Evolutionary conservation across 2,329 filamentous ascomycete genomes (phyloP).

Genomic region (Paradendryphiella salina): DNA sequence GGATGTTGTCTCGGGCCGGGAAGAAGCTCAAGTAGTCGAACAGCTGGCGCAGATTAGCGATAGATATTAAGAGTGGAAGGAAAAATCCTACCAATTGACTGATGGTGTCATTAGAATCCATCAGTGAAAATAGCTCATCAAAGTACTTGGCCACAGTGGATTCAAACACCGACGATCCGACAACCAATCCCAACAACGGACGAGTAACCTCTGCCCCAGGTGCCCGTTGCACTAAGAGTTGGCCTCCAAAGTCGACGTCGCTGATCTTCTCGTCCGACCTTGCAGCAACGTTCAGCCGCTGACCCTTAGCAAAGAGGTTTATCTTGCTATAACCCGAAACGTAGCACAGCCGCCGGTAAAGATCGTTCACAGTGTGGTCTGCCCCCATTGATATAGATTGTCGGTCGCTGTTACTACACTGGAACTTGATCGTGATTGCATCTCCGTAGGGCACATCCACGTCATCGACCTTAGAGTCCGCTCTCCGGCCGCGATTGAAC

Average conservation of each 20-base stretch:
- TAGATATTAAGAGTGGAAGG: not conserved
- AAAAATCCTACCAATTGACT: conserved; percentile 32
- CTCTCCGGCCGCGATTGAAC: conserved; percentile 36
- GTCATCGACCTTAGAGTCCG: conserved; percentile 45
- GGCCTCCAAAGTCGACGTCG: conserved; percentile 50
- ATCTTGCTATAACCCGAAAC: conserved; percentile 77
- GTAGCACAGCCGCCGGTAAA: conserved; percentile 68
- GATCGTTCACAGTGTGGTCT: conserved; percentile 69
- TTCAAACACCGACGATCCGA: conserved; percentile 62
- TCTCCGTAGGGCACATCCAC: conserved; percentile 64
- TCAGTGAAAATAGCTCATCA: conserved; percentile 77
- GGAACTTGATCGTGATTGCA: conserved; percentile 69
- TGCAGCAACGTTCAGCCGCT: conserved; percentile 64
- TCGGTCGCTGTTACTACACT: conserved; percentile 63
- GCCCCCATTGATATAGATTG: conserved; percentile 67
- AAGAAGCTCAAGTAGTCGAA: conserved; percentile 44
- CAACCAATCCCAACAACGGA: conserved; percentile 19
- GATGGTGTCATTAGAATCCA: conserved; percentile 67
- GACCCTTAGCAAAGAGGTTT: conserved; percentile 70
- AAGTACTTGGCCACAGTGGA: conserved; percentile 81
- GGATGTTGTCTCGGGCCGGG: conserved; percentile 35
- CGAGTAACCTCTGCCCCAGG: conserved; percentile 33
- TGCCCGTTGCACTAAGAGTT: conserved; percentile 39
- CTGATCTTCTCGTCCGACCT: conserved; percentile 62
- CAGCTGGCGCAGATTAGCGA: conserved; percentile 29